Percentiles rank a stretch among this genome's conserved stretches.
phyloP scores from a whole-genome alignment of 208 protist genomes.

The Trypanosoma brucei region DNA sequence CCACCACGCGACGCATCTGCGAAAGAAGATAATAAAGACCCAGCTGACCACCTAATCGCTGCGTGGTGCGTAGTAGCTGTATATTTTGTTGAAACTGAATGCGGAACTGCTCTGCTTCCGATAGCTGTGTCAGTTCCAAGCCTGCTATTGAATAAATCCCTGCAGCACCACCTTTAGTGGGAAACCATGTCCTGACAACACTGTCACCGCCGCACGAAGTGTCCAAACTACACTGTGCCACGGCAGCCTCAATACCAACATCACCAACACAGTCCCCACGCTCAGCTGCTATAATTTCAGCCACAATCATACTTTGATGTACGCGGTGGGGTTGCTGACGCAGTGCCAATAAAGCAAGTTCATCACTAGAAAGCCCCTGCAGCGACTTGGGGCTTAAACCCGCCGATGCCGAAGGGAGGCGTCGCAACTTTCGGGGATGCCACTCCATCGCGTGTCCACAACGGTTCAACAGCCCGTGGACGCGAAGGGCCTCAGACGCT shows the following conservation, averaged over 20 bases:
- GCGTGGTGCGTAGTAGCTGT: constrained; percentile 41
- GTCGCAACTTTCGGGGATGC: background rate
- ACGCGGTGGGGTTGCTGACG: constrained; percentile 32
- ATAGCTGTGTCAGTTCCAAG: background rate
- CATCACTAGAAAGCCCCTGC: constrained; percentile 15
- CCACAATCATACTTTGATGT: constrained; percentile 21
- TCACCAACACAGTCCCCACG: constrained; percentile 1
- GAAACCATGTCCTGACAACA: background rate
- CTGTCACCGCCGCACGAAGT: background rate
- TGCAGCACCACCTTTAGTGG: background rate
- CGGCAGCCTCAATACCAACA: background rate
- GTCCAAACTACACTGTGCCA: background rate
- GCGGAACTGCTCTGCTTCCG: constrained; percentile 48
- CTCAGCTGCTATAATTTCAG: constrained; percentile 34
- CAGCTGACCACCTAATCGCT: constrained; percentile 32
- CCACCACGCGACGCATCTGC: constrained; percentile 36
- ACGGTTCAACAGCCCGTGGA: constrained; percentile 35
- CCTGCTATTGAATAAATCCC: background rate
- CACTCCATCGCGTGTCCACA: constrained; percentile 17
- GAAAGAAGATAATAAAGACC: constrained; percentile 61
- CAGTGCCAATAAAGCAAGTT: constrained; percentile 33
- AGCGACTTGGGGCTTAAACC: background rate
- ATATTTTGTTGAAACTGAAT: constrained; percentile 47
- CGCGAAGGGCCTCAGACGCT: constrained; percentile 45
- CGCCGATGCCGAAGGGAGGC: background rate